Conservation (phyloP, 169 alveolate species). For the Theileria orientalis region DNA sequence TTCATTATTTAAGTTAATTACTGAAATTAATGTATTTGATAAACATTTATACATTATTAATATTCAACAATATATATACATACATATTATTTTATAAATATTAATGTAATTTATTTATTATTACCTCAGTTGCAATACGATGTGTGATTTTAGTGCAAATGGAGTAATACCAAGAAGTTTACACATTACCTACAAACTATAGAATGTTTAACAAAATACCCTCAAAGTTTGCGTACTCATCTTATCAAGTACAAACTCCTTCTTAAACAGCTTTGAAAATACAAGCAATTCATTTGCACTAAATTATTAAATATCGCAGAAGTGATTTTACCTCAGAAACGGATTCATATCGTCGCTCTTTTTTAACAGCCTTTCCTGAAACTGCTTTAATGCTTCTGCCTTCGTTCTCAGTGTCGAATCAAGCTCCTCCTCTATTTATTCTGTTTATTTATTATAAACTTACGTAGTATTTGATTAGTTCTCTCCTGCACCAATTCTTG, state of each 20-base stretch:
- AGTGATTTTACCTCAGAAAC: slow-evolving; percentile 46
- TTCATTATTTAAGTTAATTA: not conserved
- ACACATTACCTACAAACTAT: slow-evolving; percentile 74
- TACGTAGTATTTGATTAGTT: slow-evolving; percentile 66
- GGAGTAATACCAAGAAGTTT: slow-evolving; percentile 82
- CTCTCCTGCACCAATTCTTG: slow-evolving; percentile 81
- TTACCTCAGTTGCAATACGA: slow-evolving; percentile 77
- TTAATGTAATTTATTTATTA: not conserved
- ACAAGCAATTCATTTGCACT: slow-evolving; percentile 70
- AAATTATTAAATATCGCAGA: not conserved
- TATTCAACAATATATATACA: too few species aligned
- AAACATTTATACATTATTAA: too few species aligned
- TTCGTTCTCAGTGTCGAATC: slow-evolving; percentile 69
- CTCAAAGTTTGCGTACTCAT: slow-evolving; percentile 82
- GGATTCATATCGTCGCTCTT: slow-evolving; percentile 80
- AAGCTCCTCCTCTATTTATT: slow-evolving; percentile 66
- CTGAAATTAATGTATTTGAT: too few species aligned
- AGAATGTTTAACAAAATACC: slow-evolving; percentile 14
- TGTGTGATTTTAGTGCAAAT: slow-evolving; percentile 80
- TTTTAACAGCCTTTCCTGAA: slow-evolving; percentile 78
- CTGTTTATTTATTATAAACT: slow-evolving; percentile 26
- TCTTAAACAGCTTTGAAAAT: slow-evolving; percentile 80
- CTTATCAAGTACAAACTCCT: slow-evolving; percentile 82
- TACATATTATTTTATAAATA: not conserved
- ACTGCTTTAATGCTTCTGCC: slow-evolving; percentile 73